Base-by-base conservation (phyloP, 306 rosid genomes). In the Cyclanthera cordifolia region DNA sequence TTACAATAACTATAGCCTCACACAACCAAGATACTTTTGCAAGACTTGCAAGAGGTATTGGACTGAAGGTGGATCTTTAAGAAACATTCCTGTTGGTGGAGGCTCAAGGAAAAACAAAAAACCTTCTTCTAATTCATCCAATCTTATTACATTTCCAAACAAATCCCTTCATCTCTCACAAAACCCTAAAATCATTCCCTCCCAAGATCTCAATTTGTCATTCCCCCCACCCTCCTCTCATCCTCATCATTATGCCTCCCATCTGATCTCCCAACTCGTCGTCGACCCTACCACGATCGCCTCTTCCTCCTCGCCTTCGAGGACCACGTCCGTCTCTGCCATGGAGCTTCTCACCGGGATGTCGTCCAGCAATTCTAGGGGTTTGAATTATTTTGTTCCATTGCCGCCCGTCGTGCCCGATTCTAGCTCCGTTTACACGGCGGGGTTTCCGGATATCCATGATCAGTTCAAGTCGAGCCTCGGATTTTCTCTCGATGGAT, bases 31-130 rank as follows among this genome's bases (percentile, higher is more conserved):
- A 19, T 86, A 87, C 74, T 87, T 88, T 68, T 90, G 97, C 90
- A 90, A 90, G 54, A 76, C 89, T 10, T 90, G 97, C 71, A 83
- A 86, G 79, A 84, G 97, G 87, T 90, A 90, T 57, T 90, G 97
- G 97, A 90, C 97, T 41, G 86, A 85, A 69, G 95, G 95, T 54
- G 97, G 97, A 7, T 81, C 91, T 28, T 82, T 91, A 19, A 80
- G 97, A 74, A 90, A 82, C 85, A 84, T 91, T 51, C 97, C 97
- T 25, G 97, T 91, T 0, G 97, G 97, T 0, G 97, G 97, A 2
- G 91, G 89, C 0, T 79, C 91, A 24, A 88, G 94, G 65, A 88
- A 86, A 77, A 88, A 86, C 93, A 90, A 88, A 66, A 88, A 87
- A 78, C 67, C 78, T 41, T 79, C 85, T 19, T 55, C 71, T n/a